phyloP scores from a whole-genome alignment of 495 filamentous ascomycete genomes.

The Xylaria telfairii region DNA sequence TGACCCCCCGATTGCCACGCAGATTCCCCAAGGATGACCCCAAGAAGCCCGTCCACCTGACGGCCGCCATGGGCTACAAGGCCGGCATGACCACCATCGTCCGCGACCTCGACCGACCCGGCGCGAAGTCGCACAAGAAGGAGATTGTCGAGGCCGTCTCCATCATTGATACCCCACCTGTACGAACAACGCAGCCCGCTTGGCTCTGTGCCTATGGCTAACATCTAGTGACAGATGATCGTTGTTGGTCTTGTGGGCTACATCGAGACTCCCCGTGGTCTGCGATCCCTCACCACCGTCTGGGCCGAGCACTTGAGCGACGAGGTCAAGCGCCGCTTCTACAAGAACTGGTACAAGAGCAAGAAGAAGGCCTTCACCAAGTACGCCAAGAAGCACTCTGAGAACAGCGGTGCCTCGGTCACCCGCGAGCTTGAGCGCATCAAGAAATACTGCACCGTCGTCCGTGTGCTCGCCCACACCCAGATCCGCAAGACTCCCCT shows the following conservation, averaged over 20 bases:
- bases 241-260: conserved; percentile 99
- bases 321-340: conserved; percentile 99
- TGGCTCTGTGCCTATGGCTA: conserved; percentile 65
- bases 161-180: conserved; percentile 99
- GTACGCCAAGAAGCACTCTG: conserved; percentile 99
- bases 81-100: conserved; percentile 99
- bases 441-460: conserved; percentile 99
- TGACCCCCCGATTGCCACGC: conserved; percentile 42
- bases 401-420: conserved; percentile 84
- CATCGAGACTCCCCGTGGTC: conserved; percentile 99
- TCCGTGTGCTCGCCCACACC: conserved; percentile 98
- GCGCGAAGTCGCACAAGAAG: conserved; percentile 99
- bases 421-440: conserved; percentile 98
- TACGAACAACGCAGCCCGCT: conserved; percentile 78
- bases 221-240: conserved; percentile 81
- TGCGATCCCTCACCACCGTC: conserved; percentile 98
- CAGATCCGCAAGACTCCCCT: conserved; percentile 99
- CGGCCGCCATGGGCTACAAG: conserved; percentile 99
- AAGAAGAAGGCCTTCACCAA: conserved; percentile 99
- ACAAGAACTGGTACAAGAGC: conserved; percentile 99
- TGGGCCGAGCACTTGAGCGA: conserved; percentile 99
- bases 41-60: conserved; percentile 99
- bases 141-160: conserved; percentile 99
- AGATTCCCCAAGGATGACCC: conserved; percentile 99
- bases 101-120: conserved; percentile 98